Evolutionary conservation across 495 filamentous ascomycete species (phyloP), one percentile per base, ranked within the genome.

Genomic region (Penicillium paxilli): DNA sequence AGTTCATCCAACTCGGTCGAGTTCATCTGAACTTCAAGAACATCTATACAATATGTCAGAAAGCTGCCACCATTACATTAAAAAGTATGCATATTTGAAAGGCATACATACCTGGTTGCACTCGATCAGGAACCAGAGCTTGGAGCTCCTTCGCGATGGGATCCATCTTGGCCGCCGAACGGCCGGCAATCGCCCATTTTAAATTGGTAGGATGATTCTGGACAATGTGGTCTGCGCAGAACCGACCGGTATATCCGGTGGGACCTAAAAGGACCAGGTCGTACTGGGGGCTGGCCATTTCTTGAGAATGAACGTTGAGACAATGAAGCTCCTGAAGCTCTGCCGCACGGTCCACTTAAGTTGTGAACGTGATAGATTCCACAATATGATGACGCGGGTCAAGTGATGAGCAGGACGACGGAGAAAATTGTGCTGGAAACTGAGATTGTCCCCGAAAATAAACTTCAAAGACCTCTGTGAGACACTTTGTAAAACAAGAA

Each of bases 171-270:
- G 72, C 65, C 21, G 74, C 70, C 7, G 90, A 92, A 23, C 93
- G 87, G 16, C 93, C 93, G 9, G 92, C 90, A 44, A 96, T 74
- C 21, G 92, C 93, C 93, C 93, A 98, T 75, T 84, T 92, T 21
- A 96, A 67, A 65, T 88, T 75, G 7, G 90, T 93, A 1, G 93
- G 91, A 2, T 90, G 80, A 50, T 83, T 70, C 33, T 80, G 80
- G 35, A 87, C 78, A 54, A 96, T 90, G 65, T 94, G 81, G 66
- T 96, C 85, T 37, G 86, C 88, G 30, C 83, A 86, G 23, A 88
- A 74, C 58, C 84, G 85, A 10, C 93, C 93, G 0, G 93, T 98
- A 71, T 96, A 96, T 19, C 93, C 93, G 59, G 83, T 83, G 11
- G 91, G 91, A 17, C 93, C 93, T 28, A 93, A 82, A 25, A 98